These are phyloP conservation scores for Ophiostoma ips DNA, from an alignment of 2,329 filamentous ascomycete species.

Conservation along the genomic window DNA sequence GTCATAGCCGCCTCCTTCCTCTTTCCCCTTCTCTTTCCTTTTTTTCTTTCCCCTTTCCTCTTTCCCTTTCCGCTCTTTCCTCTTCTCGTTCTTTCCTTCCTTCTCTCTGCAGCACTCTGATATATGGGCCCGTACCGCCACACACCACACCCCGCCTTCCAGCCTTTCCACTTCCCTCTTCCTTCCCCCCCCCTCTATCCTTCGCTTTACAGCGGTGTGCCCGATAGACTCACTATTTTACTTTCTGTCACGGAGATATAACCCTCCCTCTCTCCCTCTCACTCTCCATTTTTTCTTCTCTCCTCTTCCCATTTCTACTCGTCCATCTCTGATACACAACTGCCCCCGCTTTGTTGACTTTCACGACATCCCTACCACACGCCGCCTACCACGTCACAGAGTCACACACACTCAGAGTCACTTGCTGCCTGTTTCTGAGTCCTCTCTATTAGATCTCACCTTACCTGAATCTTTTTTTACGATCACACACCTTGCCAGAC, in stretches of 20 bases:
- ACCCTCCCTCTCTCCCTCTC: not conserved
- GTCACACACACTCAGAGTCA: not conserved
- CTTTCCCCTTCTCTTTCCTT: too few species aligned
- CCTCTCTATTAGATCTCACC: not conserved
- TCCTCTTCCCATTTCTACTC: not conserved
- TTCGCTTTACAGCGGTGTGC: not conserved
- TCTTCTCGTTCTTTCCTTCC: not conserved
- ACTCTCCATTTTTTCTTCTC: not conserved
- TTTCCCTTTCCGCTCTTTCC: not conserved
- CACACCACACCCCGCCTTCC: not conserved
- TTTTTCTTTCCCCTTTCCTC: not conserved
- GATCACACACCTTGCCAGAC: not conserved
- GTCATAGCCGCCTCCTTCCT: not conserved
- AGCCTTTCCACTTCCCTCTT: not conserved
- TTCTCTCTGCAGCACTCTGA: not conserved
- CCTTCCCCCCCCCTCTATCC: not conserved
- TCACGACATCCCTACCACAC: not conserved
- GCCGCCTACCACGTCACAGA: not conserved
- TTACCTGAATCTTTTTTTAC: not conserved
- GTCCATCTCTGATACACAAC: too few species aligned
- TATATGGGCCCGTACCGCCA: not conserved
- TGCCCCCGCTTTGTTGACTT: not conserved
- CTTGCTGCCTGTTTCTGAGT: not conserved
- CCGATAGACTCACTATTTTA: not conserved
- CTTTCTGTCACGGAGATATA: too few species aligned